Evolutionary conservation across 2,329 filamentous ascomycete genomes (phyloP).

Genomic region (Alternaria ethzedia): DNA sequence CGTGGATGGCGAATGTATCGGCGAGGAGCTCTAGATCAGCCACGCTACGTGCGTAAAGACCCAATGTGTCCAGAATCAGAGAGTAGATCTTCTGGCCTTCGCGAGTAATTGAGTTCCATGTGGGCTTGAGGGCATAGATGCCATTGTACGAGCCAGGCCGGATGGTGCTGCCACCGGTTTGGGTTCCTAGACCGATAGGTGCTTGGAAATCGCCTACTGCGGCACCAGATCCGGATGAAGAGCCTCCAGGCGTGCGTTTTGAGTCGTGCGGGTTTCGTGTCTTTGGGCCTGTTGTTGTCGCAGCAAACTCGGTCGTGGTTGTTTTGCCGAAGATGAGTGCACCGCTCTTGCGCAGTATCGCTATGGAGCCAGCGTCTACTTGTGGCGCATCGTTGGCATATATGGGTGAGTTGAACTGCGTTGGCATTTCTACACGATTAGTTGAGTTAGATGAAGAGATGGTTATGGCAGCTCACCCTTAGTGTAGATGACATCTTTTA

Average conservation of each 20-base stretch:
- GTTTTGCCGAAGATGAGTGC: conserved; percentile 64
- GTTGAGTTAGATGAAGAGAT: neutral
- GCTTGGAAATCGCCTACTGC: conserved; percentile 70
- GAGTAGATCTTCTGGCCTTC: conserved; percentile 68
- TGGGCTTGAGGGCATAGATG: conserved; percentile 70
- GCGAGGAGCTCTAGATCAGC: conserved; percentile 65
- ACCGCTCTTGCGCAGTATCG: conserved; percentile 61
- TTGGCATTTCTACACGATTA: conserved; percentile 59
- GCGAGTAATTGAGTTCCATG: conserved; percentile 67
- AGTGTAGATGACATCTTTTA: conserved; percentile 65
- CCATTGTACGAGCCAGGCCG: conserved; percentile 70
- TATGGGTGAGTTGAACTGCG: conserved; percentile 62
- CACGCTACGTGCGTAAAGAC: conserved; percentile 64
- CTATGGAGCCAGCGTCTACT: conserved; percentile 61
- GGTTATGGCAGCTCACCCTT: conserved; percentile 39
- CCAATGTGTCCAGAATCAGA: conserved; percentile 66
- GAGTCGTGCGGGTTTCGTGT: conserved; percentile 65
- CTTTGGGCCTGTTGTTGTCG: conserved; percentile 59
- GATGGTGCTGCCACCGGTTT: conserved; percentile 70
- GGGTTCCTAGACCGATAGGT: conserved; percentile 67
- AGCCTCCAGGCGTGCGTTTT: conserved; percentile 67
- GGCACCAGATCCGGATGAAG: conserved; percentile 70
- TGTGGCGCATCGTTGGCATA: conserved; percentile 55
- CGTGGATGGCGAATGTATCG: conserved; percentile 60
- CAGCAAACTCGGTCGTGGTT: conserved; percentile 70